These are phyloP conservation scores for Trametes sanguinea DNA, from an alignment of 768 basidiomycete species.

Conservation along the genomic window DNA sequence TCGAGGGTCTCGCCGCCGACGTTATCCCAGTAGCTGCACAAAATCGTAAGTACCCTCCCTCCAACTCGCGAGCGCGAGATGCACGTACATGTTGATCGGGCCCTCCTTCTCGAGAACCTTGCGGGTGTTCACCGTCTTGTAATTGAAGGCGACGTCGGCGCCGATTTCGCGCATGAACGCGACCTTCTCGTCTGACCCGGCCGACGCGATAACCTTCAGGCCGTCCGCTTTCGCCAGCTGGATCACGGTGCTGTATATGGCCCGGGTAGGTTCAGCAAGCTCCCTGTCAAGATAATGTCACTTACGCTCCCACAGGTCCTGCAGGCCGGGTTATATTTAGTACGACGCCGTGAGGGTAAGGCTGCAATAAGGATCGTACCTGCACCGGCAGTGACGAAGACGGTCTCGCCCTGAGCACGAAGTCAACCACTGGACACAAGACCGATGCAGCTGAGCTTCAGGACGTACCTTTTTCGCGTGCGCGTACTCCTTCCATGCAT, in stretches of 20 bases:
- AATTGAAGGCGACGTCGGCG: constrained; percentile 72
- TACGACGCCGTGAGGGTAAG: too few relatives aligned
- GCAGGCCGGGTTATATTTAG: background rate
- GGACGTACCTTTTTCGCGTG: constrained; percentile 42
- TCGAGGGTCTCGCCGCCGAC: constrained; percentile 36
- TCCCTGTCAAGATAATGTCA: background rate
- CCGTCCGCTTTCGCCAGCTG: constrained; percentile 48
- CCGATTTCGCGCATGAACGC: constrained; percentile 59
- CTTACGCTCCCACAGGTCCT: constrained; percentile 63
- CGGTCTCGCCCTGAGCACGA: constrained; percentile 44
- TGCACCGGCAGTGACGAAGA: constrained; percentile 49
- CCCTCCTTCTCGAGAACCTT: constrained; percentile 60
- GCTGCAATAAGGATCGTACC: constrained; percentile 26
- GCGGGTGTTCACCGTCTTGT: constrained; percentile 57
- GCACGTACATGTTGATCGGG: constrained; percentile 28
- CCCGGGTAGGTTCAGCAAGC: background rate
- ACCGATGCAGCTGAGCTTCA: too few relatives aligned
- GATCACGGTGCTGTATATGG: constrained; percentile 31
- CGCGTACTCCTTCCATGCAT: constrained; percentile 45
- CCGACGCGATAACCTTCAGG: constrained; percentile 67
- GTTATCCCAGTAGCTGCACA: constrained; percentile 36
- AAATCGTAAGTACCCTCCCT: background rate
- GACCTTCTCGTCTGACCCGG: constrained; percentile 76
- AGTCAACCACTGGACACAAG: background rate
- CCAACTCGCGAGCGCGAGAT: background rate